Evolutionary conservation across 1,139 yeast genomes (phyloP).

Genomic region (Blastobotrys serpentis): DNA sequence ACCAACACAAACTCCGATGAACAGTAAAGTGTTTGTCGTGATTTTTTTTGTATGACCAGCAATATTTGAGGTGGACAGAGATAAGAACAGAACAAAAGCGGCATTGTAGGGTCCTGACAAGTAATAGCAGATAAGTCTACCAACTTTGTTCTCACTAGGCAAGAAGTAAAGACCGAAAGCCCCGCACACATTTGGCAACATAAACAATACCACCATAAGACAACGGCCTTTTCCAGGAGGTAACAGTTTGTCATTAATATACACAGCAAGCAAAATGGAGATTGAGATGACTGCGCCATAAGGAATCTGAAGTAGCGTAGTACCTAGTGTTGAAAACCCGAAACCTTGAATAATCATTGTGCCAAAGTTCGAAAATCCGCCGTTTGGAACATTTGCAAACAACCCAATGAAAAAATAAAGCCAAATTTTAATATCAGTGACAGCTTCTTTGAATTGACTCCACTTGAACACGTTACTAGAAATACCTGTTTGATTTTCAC

Average conservation of each 20-base stretch:
- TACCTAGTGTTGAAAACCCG: slow-evolving; percentile 32
- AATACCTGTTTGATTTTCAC: slow-evolving; percentile 44
- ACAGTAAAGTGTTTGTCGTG: slow-evolving; percentile 44
- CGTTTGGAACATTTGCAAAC: slow-evolving; percentile 47
- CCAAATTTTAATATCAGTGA: slow-evolving; percentile 47
- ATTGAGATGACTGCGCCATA: slow-evolving; percentile 29
- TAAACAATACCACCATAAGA: slow-evolving; percentile 23
- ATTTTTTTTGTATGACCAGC: slow-evolving; percentile 58
- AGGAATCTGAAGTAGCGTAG: slow-evolving; percentile 32
- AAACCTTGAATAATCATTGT: slow-evolving; percentile 32
- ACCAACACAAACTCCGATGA: slow-evolving; percentile 56
- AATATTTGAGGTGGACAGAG: slow-evolving; percentile 50
- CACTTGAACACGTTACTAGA: slow-evolving; percentile 52
- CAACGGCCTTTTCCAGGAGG: slow-evolving; percentile 22
- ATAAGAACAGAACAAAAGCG: slow-evolving; percentile 48
- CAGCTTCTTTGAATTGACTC: slow-evolving; percentile 49
- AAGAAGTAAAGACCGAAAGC: slow-evolving; percentile 30
- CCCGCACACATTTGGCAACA: slow-evolving; percentile 31
- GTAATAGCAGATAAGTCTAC: slow-evolving; percentile 31
- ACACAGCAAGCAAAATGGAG: slow-evolving; percentile 25
- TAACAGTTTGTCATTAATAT: slow-evolving; percentile 22
- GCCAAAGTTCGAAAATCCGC: slow-evolving; percentile 44
- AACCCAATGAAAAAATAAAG: slow-evolving; percentile 45
- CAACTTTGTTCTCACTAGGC: slow-evolving; percentile 23
- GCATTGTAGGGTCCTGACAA: slow-evolving; percentile 36